Base-by-base conservation (phyloP, 805 yeast genomes). In the Saccharomycopsis schoenii region DNA sequence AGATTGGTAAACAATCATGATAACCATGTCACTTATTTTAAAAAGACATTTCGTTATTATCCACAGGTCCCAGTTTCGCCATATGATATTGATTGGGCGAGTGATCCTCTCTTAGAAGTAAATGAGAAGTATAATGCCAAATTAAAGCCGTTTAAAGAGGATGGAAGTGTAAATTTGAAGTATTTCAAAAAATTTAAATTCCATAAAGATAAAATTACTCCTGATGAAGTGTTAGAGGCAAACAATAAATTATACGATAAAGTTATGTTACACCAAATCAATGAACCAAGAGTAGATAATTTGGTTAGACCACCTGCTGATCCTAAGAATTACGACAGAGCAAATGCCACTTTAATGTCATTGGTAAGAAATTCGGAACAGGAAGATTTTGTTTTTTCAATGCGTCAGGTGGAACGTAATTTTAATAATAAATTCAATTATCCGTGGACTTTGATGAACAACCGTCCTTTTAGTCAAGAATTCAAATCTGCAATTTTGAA, bases 361-460 rank as follows among this genome's bases (percentile, higher is more conserved):
- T 72, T 85, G 60, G 89, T 83, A 11, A 72, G 88, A 58, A 84
- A 84, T 67, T 66, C 73, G 10, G 90, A 86, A 66, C 70, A 76
- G 15, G 62, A 64, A 0, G 73, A 70, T 3, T 73, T 85, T 17
- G 67, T 79, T 2, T 66, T 64, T 21, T 78, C 89, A 4, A 79
- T 86, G 67, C 69, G 68, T 57, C 78, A 75, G 63, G 80, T 86
- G 42, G 89, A 86, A 68, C 66, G 68, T 39, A 74, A 70, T 6
- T 86, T 86, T 74, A 86, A 86, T 67, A 59, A 68, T 41, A 85
- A 85, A 68, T 86, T 83, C 70, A 74, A 76, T 50, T 86, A 86
- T 67, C 91, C 91, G 0, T 85, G 86, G 76, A 85, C 86, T 0
- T 82, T 86, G 58, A 68, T 86, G 58, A 85, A 85, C 66, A 89